Base-by-base conservation (phyloP, 106 monocot species). In the Ottelia alismoides region DNA sequence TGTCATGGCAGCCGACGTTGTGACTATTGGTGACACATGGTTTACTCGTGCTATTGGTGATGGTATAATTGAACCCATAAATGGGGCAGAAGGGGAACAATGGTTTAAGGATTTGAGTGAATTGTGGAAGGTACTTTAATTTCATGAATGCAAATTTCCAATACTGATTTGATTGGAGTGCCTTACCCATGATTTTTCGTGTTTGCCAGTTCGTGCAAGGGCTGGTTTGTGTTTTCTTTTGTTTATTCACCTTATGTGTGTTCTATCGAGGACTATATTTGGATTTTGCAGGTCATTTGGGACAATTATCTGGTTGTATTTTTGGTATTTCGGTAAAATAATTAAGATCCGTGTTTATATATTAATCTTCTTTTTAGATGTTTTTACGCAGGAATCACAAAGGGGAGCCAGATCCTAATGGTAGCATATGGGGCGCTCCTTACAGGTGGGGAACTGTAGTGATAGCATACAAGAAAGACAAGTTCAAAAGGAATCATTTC, bases 401-500 rank as follows among this genome's bases (percentile, higher is more conserved):
- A 28, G 96, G 96, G 44, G 79, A 79, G 17, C 44, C 82, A 43
- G 85, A 90, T 79, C 54, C 76, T 55, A 55, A 58, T 62, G 89
- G 96, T 1, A 57, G 61, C 23, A 60, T 98, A 59, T 98, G 85
- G 85, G 96, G 72, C 16, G 77, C 58, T 56, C 96, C 96, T 4
- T 98, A 98, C 63, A 72, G 89, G n/a, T 98, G 85, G 76, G 96
- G 96, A 65, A 74, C 79, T 27, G 74, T 98, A 76, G 85, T 82
- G 25, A 98, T 98, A 64, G 96, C 85, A 22, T 98, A 89, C 76
- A 89, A 80, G 70, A 85, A 78, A 62, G 74, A 60, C 47, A 98
- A 85, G 71, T 89, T 98, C 62, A 70, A 18, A 58, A 77, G 68
- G 69, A 67, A 85, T 30, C 85, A 79, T 49, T 51, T 98, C 30